Conservation (phyloP, 148 eudicot species). For the Silene uniflora region DNA sequence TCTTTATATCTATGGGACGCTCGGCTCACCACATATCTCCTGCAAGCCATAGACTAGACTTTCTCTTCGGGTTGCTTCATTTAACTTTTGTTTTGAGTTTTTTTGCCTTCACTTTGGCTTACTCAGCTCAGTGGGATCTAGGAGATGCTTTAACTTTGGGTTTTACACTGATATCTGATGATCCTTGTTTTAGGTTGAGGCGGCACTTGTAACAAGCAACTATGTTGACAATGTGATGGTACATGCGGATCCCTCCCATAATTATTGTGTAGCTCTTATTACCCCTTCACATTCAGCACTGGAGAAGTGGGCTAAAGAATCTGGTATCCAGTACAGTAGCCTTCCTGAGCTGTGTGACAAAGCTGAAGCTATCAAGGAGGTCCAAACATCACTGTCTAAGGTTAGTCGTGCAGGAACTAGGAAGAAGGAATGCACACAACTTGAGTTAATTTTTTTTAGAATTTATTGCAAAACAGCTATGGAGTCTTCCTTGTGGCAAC, state of each 20-base stretch:
- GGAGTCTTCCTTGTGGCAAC: neutral
- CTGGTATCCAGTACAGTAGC: conserved; percentile 54
- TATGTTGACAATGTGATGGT: conserved; percentile 83
- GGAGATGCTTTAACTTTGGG: neutral
- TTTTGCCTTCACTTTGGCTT: neutral
- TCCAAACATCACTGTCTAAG: conserved; percentile 72
- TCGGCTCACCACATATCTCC: neutral
- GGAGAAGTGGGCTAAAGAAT: conserved; percentile 79
- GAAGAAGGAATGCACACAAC: neutral
- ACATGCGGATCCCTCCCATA: conserved; percentile 89
- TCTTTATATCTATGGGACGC: too few relatives aligned
- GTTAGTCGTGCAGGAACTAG: conserved; percentile 32
- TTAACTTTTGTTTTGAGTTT: neutral
- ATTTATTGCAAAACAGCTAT: too few relatives aligned
- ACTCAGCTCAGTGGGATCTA: neutral
- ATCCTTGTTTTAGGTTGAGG: conserved; percentile 64
- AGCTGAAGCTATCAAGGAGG: conserved; percentile 65
- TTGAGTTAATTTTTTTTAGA: too few relatives aligned
- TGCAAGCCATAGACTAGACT: neutral
- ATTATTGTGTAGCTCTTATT: conserved; percentile 73
- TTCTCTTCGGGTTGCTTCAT: neutral
- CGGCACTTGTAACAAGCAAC: conserved; percentile 61
- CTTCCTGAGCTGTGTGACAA: conserved; percentile 69
- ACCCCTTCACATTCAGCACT: conserved; percentile 59
- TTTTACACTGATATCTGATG: neutral